Evolutionary conservation across 495 filamentous ascomycete genomes (phyloP).

Genomic region (Penicillium roqueforti): DNA sequence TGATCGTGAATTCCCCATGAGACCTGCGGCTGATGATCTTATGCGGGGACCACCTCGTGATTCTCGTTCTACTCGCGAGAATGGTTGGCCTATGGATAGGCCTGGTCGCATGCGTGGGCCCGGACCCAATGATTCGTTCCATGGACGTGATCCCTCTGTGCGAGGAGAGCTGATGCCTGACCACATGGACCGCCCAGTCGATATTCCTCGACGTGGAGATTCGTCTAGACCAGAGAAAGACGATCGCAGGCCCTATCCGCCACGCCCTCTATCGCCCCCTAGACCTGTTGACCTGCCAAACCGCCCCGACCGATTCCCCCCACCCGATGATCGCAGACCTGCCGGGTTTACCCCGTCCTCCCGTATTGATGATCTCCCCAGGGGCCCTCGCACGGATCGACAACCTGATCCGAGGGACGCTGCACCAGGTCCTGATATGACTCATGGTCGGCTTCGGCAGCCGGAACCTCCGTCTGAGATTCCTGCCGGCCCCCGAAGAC

Average conservation of each 20-base stretch:
- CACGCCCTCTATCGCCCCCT: conserved; percentile 29
- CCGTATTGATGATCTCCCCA: conserved; percentile 37
- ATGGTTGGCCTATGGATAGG: conserved; percentile 37
- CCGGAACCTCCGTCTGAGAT: conserved; percentile 54
- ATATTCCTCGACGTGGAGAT: conserved; percentile 35
- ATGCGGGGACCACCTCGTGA: conserved; percentile 41
- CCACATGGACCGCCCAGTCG: conserved; percentile 28
- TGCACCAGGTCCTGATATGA: conserved; percentile 39
- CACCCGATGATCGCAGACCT: conserved; percentile 32
- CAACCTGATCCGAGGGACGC: conserved; percentile 29
- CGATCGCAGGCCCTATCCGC: conserved; percentile 29
- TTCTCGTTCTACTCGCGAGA: conserved; percentile 28
- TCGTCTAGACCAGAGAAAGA: conserved; percentile 33
- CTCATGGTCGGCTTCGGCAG: conserved; percentile 51
- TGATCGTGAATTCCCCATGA: conserved; percentile 34
- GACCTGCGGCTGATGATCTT: conserved; percentile 37
- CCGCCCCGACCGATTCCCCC: conserved; percentile 36
- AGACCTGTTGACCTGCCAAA: conserved; percentile 29
- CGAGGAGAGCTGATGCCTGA: conserved; percentile 39
- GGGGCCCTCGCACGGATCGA: conserved; percentile 40
- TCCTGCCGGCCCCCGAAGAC: conserved; percentile 65
- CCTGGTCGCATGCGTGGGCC: conserved; percentile 29
- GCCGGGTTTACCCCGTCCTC: conserved; percentile 20
- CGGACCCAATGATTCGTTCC: conserved; percentile 23
- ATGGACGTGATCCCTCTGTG: conserved; percentile 29